Base-by-base conservation (phyloP, 352 stramenopile genomes). In the Blastocystis sp. region DNA sequence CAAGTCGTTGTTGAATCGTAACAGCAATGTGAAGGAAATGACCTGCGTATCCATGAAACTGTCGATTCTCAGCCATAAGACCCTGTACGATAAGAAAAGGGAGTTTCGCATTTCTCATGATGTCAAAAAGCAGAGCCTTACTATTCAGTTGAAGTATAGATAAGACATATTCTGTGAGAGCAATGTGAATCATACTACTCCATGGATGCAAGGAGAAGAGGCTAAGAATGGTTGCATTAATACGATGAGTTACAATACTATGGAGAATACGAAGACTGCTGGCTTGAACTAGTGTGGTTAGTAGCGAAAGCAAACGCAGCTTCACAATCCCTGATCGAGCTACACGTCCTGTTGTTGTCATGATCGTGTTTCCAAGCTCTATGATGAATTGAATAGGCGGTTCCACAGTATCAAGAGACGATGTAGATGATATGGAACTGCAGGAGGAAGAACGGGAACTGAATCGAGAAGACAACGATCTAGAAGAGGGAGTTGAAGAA, bases 131-230 rank as follows among this genome's bases (percentile, higher is more conserved):
- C 14, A 80, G n/a, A 24, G 42, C n/a, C 52, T 39, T 19, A 9
- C 12, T 16, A 12, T 12, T 4, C n/a, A 35, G 9, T 12, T 9
- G 7, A 9, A 80, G 46, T 12, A 32, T 46, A 19, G 14, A 19
- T 3, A 24, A 7, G 0, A 80, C 12, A 37, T 63, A 59, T 14
- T 32, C 52, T n/a, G n/a, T 27, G 27, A 80, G 12, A 12, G 42
- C 69, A n/a, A 46, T 37, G 42, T 80, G 69, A 7, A 80, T 9
- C 12, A 61, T 11, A 29, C 69, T 80, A 35, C 24, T 80, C 69
- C 69, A 80, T 3, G 69, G 69, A 80, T 80, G 69, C 12, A 37
- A 19, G 27, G 35, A 27, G 14, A 80, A 35, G 14, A 80, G 46
- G 16, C 37, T 21, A 29, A 63, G 19, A 3, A 61, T 12, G 5